Base-by-base conservation (phyloP, 805 yeast species). In the Pichia pseudocactophila region DNA sequence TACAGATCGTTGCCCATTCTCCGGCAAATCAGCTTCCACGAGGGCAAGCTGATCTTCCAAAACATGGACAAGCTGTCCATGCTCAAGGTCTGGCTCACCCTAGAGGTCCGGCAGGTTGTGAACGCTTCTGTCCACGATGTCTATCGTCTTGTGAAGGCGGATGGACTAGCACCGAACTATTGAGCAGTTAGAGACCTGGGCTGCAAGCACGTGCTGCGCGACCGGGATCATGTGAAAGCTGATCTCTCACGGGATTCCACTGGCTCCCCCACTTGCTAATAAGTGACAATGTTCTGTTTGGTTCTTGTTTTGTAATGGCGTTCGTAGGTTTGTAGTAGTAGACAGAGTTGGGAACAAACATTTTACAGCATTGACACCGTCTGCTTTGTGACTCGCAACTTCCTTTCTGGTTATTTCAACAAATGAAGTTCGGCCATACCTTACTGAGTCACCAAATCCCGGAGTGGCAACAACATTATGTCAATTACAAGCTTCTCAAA, bases 21-120 rank as follows among this genome's bases (percentile, higher is more conserved):
- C 55, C 75, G 97, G 64, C 80, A 82, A 58, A 75, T 86, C 36
- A 90, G 94, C 35, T 69, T 79, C 39, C 74, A 76, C 51, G 90
- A 83, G 48, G 81, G 83, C 4, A 66, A 76, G 50, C 69, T 76
- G 46, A 64, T 81, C 17, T 59, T 78, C 41, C 65, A 68, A 49
- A 71, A 72, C 57, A 73, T 72, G 34, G 79, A 80, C 49, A 71
- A 79, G n/a, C 48, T 84, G 25, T 78, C 84, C 18, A 85, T 90
- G 96, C 64, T 85, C 44, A 84, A 85, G 58, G 87, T 90, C 11
- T 90, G 97, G 97, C 55, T 86, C 40, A 89, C 94, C 0, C 66
- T 90, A 31, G 97, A 90, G 63, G 82, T 85, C 4, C 74, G 97
- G 55, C 92, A 84, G 59, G 78, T 89, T 54, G 79, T 90, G 59